Evolutionary conservation across 2,329 filamentous ascomycete genomes (phyloP), one percentile per base, ranked within the genome.

Genomic region (Coniochaeta sp.): DNA sequence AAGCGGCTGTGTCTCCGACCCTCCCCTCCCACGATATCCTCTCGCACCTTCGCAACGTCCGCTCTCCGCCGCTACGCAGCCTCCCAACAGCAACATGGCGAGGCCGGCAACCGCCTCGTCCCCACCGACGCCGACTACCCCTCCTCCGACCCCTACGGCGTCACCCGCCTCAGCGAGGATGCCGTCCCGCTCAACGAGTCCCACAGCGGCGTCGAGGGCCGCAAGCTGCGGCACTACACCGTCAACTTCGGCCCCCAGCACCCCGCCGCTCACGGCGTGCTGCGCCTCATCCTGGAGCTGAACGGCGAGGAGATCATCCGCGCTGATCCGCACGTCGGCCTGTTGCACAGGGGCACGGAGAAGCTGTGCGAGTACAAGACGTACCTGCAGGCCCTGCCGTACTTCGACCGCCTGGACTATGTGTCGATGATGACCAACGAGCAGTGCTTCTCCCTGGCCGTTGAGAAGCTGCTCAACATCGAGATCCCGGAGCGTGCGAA

Each of bases 351-450:
- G 70, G 95, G 95, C 68, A 99, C 95, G 64, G 95, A 99, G 84
- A 99, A 99, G 85, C 86, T 99, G 79, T 98, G 98, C 78, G 95
- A 99, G 83, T 99, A 99, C 85, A 97, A 96, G 84, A 96, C 93
- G 69, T 99, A 99, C 74, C 85, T 98, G 72, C 95, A 99, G 82
- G 95, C 95, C 61, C 82, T 99, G 72, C 95, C 95, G 60, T 99
- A 99, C 82, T 99, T 99, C 74, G 95, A 99, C 79, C 91, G 95
- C 69, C 83, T 99, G 75, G 95, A 99, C 78, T 99, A 99, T 77
- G 93, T 97, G 68, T 97, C 92, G 71, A 99, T 99, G 96, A 99
- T 99, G 95, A 99, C 95, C 71, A 99, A 99, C 77, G 95, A 99
- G 83, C 95, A 99, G 79, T 96, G 92, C 73, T 99, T 91, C 77